Evolutionary conservation across 2,329 filamentous ascomycete genomes (phyloP), one percentile per base, ranked within the genome.

Genomic region (Colletotrichum sp.): DNA sequence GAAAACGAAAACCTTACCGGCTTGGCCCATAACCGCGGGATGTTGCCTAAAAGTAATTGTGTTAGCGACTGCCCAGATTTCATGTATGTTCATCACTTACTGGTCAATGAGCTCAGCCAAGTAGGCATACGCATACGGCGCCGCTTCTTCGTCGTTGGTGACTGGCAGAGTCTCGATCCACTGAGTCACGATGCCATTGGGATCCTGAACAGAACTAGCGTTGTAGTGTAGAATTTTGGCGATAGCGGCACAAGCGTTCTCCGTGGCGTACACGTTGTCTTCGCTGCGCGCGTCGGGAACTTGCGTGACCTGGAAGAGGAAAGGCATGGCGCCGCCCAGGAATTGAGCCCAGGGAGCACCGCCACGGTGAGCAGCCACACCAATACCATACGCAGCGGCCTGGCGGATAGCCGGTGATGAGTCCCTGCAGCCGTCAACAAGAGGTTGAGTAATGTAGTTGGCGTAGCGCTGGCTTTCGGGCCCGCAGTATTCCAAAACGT

Each of bases 151-250:
- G 79, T 99, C 97, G 82, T 98, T 98, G 18, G 93, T 93, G 68
- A 99, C 94, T 0, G 97, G 97, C 44, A 99, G 88, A 0, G 96
- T 98, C 79, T 95, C 93, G 65, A 99, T 88, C 97, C 97, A 99
- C 83, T 94, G 93, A n/a, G 89, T 87, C 57, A 95, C 92, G 30
- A 98, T 90, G 49, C 94, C 91, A 81, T 97, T 93, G 66, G 92
- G 89, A 81, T 98, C 95, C 70, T 89, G 89, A 21, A 99, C 93
- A 82, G 94, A 95, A 79, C 89, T 89, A 28, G 92, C 88, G 85
- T 98, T 98, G 87, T 93, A 98, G 83, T 98, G 96, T 78, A 99
- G 89, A 69, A 99, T 96, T 90, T 99, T 99, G 44, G 97, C 97
- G 81, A 99, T 97, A 79, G 95, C 96, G 57, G 97, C 96, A 80